These are phyloP conservation scores for Athelia psychrophila DNA, from an alignment of 1,284 basidiomycete genomes.

Conservation along the genomic window DNA sequence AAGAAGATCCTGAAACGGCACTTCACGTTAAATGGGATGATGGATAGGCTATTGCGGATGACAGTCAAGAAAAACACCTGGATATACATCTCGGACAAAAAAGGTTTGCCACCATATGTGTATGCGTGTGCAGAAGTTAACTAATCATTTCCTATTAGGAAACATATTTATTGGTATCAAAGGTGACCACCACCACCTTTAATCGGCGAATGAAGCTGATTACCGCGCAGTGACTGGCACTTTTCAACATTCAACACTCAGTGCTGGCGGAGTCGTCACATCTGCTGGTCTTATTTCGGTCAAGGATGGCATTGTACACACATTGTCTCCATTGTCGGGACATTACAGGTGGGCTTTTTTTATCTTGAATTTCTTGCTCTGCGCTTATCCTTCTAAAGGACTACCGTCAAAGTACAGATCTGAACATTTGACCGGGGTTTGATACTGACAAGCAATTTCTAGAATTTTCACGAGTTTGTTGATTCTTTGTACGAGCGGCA, in stretches of 20 bases:
- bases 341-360: constrained; percentile 50
- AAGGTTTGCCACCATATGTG: constrained; percentile 33
- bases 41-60: constrained; percentile 57
- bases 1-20: constrained; percentile 40
- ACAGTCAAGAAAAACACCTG: constrained; percentile 63
- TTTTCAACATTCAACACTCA: constrained; percentile 73
- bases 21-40: constrained; percentile 52
- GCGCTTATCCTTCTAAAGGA: constrained; percentile 27
- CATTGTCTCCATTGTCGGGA: constrained; percentile 64
- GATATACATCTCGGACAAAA: constrained; percentile 64
- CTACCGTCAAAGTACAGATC: constrained; percentile 42
- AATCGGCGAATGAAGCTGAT: not conserved
- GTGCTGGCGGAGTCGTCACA: constrained; percentile 56
- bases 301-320: constrained; percentile 62
- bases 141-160: constrained; percentile 29
- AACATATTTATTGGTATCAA: constrained; percentile 77
- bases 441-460: not conserved
- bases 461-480: constrained; percentile 70
- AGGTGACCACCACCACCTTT: constrained; percentile 23
- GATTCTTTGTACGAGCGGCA: constrained; percentile 52
- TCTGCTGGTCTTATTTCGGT: constrained; percentile 70
- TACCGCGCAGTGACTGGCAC: constrained; percentile 41
- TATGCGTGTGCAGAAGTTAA: not conserved
- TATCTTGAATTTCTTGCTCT: constrained; percentile 17
- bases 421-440: no score